Evolutionary conservation across 2,329 filamentous ascomycete genomes (phyloP).

Genomic region (Neonectria neomacrospora): DNA sequence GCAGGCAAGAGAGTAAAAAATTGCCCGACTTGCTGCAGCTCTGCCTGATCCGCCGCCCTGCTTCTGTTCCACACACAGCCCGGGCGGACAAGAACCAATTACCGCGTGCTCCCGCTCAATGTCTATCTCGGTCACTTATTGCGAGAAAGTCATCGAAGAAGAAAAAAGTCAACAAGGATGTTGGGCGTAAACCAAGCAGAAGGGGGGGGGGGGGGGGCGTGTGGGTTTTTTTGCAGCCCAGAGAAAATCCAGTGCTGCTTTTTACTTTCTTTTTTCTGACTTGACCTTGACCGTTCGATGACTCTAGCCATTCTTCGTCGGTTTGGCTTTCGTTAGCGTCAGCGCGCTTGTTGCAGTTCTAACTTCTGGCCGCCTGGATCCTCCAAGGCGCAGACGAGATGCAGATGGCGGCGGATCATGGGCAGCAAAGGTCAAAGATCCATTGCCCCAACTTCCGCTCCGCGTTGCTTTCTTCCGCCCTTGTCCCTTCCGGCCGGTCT

Average conservation of each 20-base stretch:
- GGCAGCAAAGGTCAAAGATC: constrained; percentile 27
- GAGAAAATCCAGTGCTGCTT: constrained; percentile 50
- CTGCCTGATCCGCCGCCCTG: constrained; percentile 46
- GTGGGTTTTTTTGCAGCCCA: constrained; percentile 32
- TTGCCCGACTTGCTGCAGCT: constrained; percentile 46
- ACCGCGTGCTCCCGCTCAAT: constrained; percentile 25
- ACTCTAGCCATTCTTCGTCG: constrained; percentile 11
- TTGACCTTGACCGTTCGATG: constrained; percentile 2
- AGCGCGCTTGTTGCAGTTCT: constrained; percentile 46
- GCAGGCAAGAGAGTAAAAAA: constrained; percentile 24
- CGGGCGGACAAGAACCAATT: constrained; percentile 34
- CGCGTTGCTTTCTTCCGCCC: constrained; percentile 23
- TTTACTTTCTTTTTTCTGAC: constrained; percentile 34
- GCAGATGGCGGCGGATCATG: constrained; percentile 37
- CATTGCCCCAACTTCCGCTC: constrained; percentile 28
- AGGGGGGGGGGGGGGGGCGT: constrained; percentile 38
- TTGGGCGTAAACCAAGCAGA: constrained; percentile 14
- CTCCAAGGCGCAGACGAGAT: constrained; percentile 32
- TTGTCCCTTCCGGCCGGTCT: constrained; percentile 12
- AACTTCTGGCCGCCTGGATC: constrained; percentile 25
- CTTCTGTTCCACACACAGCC: constrained; percentile 38
- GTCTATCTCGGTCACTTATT: constrained; percentile 31
- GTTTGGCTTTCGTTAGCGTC: constrained; percentile 46
- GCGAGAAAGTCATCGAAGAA: constrained; percentile 32
- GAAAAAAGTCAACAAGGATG: constrained; percentile 38